Conservation (phyloP, 176 grass and related monocot genomes). For the Zoysia pacifica region DNA sequence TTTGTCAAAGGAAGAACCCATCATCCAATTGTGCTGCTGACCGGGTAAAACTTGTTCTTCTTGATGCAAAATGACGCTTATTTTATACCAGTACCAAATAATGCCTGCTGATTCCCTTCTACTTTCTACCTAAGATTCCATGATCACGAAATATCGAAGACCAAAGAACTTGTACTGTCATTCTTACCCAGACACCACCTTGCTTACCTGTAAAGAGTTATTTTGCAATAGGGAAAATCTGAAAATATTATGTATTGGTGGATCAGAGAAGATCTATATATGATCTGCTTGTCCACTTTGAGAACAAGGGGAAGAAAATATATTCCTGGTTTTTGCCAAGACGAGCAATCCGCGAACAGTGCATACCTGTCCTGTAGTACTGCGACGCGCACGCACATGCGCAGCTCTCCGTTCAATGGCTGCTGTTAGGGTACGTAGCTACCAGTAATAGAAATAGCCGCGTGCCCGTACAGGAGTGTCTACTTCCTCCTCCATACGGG, state of each 20-base stretch:
- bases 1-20: constrained; percentile 26
- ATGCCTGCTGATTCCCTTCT: constrained; percentile 19
- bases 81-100: neutral
- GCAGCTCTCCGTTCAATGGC: neutral
- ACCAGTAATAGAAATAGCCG: neutral
- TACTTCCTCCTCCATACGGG: neutral
- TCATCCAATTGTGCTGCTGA: neutral
- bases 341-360: neutral
- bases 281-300: neutral
- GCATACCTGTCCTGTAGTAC: no score
- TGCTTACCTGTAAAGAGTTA: neutral
- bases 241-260: no score
- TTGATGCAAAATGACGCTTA: constrained; percentile 23
- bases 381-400: neutral
- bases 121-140: constrained; percentile 51
- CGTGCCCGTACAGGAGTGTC: neutral
- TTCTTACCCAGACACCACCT: neutral
- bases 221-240: no score
- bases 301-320: neutral
- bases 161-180: neutral
- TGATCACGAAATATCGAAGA: constrained; percentile 5
- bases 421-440: neutral
- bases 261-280: neutral
- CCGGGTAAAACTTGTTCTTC: neutral
- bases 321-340: constrained; percentile 6